Conservation (phyloP, 192 early-diverging fungal species). For the Dimargaris cristalligena region DNA sequence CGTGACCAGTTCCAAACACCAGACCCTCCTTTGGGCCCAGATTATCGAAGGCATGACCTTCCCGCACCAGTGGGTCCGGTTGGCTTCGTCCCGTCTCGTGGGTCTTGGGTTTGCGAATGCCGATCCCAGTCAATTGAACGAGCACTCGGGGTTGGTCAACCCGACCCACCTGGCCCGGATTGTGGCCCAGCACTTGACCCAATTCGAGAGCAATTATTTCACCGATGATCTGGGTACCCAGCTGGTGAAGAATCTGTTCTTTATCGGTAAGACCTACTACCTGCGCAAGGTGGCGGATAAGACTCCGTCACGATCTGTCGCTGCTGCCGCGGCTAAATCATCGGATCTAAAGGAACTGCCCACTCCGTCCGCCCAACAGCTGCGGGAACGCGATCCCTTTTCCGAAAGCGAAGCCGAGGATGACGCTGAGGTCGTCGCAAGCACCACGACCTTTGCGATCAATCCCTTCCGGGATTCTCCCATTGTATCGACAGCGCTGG, state of each 20-base stretch:
- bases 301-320: too few species aligned
- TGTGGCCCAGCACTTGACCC: slow-evolving; percentile 33
- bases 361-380: too few species aligned
- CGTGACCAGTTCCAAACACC: slow-evolving; percentile 9
- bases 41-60: slow-evolving; percentile 52
- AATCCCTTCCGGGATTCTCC: too few species aligned
- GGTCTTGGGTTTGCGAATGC: slow-evolving; percentile 65
- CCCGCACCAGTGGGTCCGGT: slow-evolving; percentile 83
- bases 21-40: slow-evolving; percentile 46
- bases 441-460: too few species aligned
- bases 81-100: slow-evolving; percentile 46
- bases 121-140: too few species aligned
- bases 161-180: too few species aligned
- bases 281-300: too few species aligned
- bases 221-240: slow-evolving; percentile 69
- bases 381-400: neutral
- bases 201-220: slow-evolving; percentile 47
- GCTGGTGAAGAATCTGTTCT: slow-evolving; percentile 86
- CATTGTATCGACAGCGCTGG: too few species aligned
- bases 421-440: too few species aligned
- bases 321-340: too few species aligned
- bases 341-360: too few species aligned
- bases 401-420: neutral
- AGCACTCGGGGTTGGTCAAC: too few species aligned
- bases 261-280: slow-evolving; percentile 66